Percentiles rank a stretch among this genome's conserved stretches.
Evolutionary conservation across 306 rosid species (phyloP).

Genomic region (Alnus rubra): DNA sequence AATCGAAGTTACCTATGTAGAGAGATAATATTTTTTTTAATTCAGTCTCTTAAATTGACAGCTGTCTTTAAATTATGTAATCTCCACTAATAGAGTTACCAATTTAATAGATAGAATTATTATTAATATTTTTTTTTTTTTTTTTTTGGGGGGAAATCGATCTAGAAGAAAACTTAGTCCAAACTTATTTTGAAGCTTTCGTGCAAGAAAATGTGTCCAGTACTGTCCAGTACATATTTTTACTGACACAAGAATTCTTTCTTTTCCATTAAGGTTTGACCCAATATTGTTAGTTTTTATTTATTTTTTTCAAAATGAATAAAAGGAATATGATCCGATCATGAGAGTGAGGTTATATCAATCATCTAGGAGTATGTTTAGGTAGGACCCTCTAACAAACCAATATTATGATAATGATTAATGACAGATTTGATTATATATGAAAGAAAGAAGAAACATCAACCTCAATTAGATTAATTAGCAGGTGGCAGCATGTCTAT

Average conservation of each 20-base stretch:
- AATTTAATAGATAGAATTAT: too few relatives aligned
- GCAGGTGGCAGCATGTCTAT: neutral
- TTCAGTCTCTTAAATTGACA: too few relatives aligned
- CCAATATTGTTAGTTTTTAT: neutral
- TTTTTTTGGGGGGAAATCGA: too few relatives aligned
- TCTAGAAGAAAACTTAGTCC: too few relatives aligned
- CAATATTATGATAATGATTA: neutral
- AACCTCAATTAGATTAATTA: conserved; percentile 8
- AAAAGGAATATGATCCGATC: neutral
- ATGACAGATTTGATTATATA: neutral
- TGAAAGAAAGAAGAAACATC: neutral
- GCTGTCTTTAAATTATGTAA: too few relatives aligned
- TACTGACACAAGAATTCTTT: neutral
- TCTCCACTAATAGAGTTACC: too few relatives aligned
- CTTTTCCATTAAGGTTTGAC: neutral
- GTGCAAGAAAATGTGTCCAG: neutral
- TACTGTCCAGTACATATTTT: neutral
- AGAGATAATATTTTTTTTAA: too few relatives aligned
- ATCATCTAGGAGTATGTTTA: neutral
- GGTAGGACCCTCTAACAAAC: conserved; percentile 14
- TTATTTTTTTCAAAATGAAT: neutral
- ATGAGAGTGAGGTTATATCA: conserved; percentile 5
- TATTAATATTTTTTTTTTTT: too few relatives aligned
- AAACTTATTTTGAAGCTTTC: neutral
- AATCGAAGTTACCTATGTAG: neutral